These are phyloP conservation scores for Globisporangium spiculum DNA, from an alignment of 352 stramenopile genomes.

Conservation along the genomic window DNA sequence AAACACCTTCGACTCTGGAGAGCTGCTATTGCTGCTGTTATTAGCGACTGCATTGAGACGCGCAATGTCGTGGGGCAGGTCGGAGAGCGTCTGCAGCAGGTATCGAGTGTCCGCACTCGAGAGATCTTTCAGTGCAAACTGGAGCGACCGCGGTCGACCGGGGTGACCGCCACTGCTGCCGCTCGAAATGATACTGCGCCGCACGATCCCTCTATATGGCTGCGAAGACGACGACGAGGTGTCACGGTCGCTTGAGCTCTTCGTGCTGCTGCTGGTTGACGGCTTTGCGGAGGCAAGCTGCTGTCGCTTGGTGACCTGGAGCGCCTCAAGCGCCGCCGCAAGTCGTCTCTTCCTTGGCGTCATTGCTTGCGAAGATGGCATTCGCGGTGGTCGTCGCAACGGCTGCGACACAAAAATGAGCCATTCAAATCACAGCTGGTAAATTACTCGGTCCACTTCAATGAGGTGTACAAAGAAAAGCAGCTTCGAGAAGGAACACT, in stretches of 20 bases:
- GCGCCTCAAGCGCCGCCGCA: neutral
- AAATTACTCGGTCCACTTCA: neutral
- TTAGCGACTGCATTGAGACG: constrained; percentile 26
- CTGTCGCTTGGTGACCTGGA: constrained; percentile 2
- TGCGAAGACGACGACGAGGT: neutral
- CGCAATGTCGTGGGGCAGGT: constrained; percentile 35
- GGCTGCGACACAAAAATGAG: constrained; percentile 7
- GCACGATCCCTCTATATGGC: neutral
- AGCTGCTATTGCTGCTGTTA: constrained; percentile 24
- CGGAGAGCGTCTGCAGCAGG: constrained; percentile 33
- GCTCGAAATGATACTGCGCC: neutral
- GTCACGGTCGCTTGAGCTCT: neutral
- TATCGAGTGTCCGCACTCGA: constrained; percentile 34
- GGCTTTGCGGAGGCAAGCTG: no score
- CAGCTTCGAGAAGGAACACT: no score
- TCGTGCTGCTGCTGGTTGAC: neutral
- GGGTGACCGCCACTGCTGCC: neutral
- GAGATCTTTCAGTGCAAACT: constrained; percentile 35
- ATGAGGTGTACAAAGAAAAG: constrained; percentile 5
- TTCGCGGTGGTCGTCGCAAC: neutral
- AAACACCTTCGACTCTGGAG: constrained; percentile 15
- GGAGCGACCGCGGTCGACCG: constrained; percentile 27
- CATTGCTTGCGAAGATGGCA: neutral
- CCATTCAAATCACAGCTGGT: neutral
- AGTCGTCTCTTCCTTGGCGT: neutral